Evolutionary conservation across 2,329 filamentous ascomycete genomes (phyloP), one percentile per base, ranked within the genome.

Genomic region (Cladosporium sp.): DNA sequence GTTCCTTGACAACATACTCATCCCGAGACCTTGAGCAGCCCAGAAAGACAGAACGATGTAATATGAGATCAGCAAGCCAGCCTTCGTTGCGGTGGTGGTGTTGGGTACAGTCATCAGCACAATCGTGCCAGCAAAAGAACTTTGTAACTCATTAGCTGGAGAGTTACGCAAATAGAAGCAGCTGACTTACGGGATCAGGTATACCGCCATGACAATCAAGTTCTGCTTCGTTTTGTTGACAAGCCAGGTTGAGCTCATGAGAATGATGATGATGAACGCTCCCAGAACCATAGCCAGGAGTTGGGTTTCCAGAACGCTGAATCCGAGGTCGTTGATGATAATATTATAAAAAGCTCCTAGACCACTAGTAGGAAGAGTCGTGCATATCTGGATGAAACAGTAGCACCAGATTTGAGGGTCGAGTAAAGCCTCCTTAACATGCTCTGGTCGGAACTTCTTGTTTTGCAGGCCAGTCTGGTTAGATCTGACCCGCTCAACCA

Each of bases 31-130:
- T 32, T 62, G 58, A 0, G 84, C 84, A 0, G 85, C 83, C 85
- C 85, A 89, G 76, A 89, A 90, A 5, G 83, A 87, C n/a, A 88
- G 75, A 0, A 82, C 83, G 54, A 89, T 83, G 69, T 88, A 90
- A 73, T 89, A 90, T 60, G 76, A 79, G 60, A 89, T 79, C 13
- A 89, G 69, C 0, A 90, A 74, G 4, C 85, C 85, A 25, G 83
- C 75, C 66, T 84, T 78, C 30, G 80, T 81, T 6, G 76, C 66
- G 33, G 74, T 72, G 38, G 72, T 78, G 6, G 74, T 72, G 57
- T 83, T 82, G 18, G 77, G 66, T 6, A 89, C 75, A 0, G 80
- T 83, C 77, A 89, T 84, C 50, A 89, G 77, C 36, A 87, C 77
- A 46, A 86, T 82, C 1, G 85, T 88, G 46, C 85, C 85, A 38